Evolutionary conservation across 1,139 yeast genomes (phyloP).

Genomic region (Candida gigantensis): DNA sequence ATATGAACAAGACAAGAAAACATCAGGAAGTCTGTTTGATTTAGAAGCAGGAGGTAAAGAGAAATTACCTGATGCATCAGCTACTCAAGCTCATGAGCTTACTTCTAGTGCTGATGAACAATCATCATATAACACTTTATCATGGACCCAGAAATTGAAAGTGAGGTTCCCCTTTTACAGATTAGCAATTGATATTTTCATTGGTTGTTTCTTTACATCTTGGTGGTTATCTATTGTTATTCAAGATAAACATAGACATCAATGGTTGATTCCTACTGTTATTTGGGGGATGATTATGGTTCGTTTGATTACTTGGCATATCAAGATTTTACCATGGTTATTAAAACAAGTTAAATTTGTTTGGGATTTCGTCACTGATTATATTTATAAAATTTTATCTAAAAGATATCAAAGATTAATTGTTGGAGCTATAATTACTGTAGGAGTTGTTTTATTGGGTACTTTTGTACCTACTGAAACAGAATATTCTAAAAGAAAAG

Average conservation of each 20-base stretch:
- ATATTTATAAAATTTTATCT: slow-evolving; percentile 41
- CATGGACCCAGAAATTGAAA: slow-evolving; percentile 19
- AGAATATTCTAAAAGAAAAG: slow-evolving; percentile 47
- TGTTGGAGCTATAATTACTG: slow-evolving; percentile 46
- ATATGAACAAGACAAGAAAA: background rate
- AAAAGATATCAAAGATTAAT: slow-evolving; percentile 40
- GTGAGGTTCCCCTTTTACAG: slow-evolving; percentile 24
- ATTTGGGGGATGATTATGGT: slow-evolving; percentile 56
- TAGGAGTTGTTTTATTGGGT: slow-evolving; percentile 53
- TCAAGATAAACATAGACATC: slow-evolving; percentile 52
- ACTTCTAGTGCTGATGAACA: slow-evolving; percentile 6
- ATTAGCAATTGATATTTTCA: slow-evolving; percentile 29
- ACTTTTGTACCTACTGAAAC: slow-evolving; percentile 58
- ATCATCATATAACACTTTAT: slow-evolving; percentile 2
- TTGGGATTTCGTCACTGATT: slow-evolving; percentile 46
- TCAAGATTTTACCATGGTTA: slow-evolving; percentile 39
- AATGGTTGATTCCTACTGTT: slow-evolving; percentile 67
- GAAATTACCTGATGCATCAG: slow-evolving; percentile 4
- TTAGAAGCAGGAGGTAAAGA: slow-evolving; percentile 9
- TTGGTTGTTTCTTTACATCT: slow-evolving; percentile 56
- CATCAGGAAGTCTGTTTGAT: slow-evolving; percentile 4
- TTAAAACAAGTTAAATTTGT: slow-evolving; percentile 26
- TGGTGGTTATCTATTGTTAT: slow-evolving; percentile 67
- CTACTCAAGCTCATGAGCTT: slow-evolving; percentile 6
- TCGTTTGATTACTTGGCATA: slow-evolving; percentile 56